Percentiles rank a stretch among this genome's conserved stretches.
Evolutionary conservation across 2,329 filamentous ascomycete species (phyloP).

Genomic region (Paecilomyces niveus): DNA sequence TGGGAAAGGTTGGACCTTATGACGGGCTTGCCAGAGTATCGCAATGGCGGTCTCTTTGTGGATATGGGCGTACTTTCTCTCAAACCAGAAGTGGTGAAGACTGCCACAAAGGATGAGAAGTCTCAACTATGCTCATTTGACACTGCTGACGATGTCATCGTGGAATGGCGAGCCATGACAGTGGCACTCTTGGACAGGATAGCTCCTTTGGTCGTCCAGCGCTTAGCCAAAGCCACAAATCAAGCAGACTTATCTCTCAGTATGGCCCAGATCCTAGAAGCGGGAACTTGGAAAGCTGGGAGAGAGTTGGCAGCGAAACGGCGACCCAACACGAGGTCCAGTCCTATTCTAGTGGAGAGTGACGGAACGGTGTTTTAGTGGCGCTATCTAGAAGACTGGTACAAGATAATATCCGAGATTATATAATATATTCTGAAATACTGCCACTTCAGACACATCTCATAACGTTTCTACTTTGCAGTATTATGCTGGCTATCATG

Average conservation of each 20-base stretch:
- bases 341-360: constrained; percentile 32
- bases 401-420: not conserved
- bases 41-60: constrained; percentile 71
- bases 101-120: constrained; percentile 41
- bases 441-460: not conserved
- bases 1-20: constrained; percentile 50
- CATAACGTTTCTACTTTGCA: no score
- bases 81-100: constrained; percentile 38
- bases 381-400: not conserved
- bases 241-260: constrained; percentile 30
- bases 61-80: constrained; percentile 50
- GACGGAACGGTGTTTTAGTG: constrained; percentile 34
- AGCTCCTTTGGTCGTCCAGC: constrained; percentile 42
- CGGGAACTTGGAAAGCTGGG: constrained; percentile 47
- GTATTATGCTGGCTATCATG: no score
- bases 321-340: constrained; percentile 25
- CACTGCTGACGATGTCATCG: constrained; percentile 54
- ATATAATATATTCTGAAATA: not conserved
- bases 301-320: constrained; percentile 29
- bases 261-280: constrained; percentile 48
- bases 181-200: constrained; percentile 54
- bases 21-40: constrained; percentile 69
- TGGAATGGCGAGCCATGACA: constrained; percentile 60
- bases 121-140: constrained; percentile 43
- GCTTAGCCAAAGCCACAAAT: constrained; percentile 17